Evolutionary conservation across 306 rosid genomes (phyloP), one percentile per base, ranked within the genome.

Genomic region (Abrus pulchellus): DNA sequence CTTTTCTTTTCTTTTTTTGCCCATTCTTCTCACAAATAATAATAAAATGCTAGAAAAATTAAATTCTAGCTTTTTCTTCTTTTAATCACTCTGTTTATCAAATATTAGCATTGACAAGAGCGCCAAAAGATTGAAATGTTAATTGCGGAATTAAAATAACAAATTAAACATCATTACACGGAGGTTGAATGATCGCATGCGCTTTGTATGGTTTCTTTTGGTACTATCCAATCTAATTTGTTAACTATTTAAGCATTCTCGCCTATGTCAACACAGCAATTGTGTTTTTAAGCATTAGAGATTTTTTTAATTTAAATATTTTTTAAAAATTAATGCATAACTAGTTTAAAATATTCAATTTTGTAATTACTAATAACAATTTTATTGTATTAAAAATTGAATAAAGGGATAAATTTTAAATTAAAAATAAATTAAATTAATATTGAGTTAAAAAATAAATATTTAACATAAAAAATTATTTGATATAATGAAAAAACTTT

Each of bases 71-170:
- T 52, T 55, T 52, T 20, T 20, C 20, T 34, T 71, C 1, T 44
- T 34, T 32, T 49, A 12, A 11, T 30, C 12, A 68, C 34, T 20
- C 6, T 36, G 11, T 1, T 38, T 38, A 64, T 64, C 38, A 14
- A 54, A 14, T 33, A 6, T 9, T 53, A 2, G 54, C 67, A 38
- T 53, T 9, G 65, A 38, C 52, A 54, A 34, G 10, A 38, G 66
- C 14, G 52, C 64, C 52, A 1, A 53, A 52, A 40, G 63, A 72
- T 53, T 6, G 14, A 71, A 38, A 43, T 72, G 64, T 53, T 28
- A 53, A 72, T 72, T 71, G 9, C 7, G 40, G 20, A 54, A 56
- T 27, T 73, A 40, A 73, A 55, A 73, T 54, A 41, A 73, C 41
- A 73, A 40, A 55, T 73, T 40, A 28, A 9, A 29, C 53, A 66